These are phyloP conservation scores for Boletellus dicymbophilus DNA, from an alignment of 1,284 basidiomycete species.

Conservation along the genomic window DNA sequence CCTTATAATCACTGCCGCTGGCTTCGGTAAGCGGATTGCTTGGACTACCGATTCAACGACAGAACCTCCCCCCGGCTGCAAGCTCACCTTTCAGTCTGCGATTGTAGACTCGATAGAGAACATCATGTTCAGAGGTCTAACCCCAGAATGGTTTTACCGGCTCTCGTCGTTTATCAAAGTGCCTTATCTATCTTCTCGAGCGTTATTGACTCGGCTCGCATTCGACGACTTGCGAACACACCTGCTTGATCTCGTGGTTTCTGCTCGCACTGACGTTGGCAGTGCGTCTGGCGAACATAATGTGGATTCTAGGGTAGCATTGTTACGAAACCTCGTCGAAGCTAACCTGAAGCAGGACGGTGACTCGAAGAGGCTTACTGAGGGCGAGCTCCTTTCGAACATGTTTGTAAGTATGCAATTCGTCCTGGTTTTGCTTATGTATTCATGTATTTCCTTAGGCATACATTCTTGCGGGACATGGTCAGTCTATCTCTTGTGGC, in stretches of 20 bases:
- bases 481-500: slow-evolving; percentile 8
- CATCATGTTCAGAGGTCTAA: slow-evolving; percentile 32
- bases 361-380: slow-evolving; percentile 35
- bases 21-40: slow-evolving; percentile 40
- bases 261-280: slow-evolving; percentile 38
- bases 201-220: slow-evolving; percentile 26
- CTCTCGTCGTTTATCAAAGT: slow-evolving; percentile 33
- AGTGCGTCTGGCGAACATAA: slow-evolving; percentile 19
- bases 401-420: slow-evolving; percentile 43
- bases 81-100: slow-evolving; percentile 37
- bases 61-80: slow-evolving; percentile 33
- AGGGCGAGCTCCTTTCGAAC: slow-evolving; percentile 46
- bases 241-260: slow-evolving; percentile 41
- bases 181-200: slow-evolving; percentile 36
- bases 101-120: slow-evolving; percentile 30
- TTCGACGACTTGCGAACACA: slow-evolving; percentile 40
- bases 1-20: slow-evolving; percentile 42
- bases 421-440: not conserved
- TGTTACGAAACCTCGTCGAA: slow-evolving; percentile 46
- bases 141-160: slow-evolving; percentile 34
- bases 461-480: slow-evolving; percentile 40
- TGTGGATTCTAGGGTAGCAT: slow-evolving; percentile 35
- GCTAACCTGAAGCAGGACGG: slow-evolving; percentile 43
- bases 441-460: slow-evolving; percentile 23
- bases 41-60: slow-evolving; percentile 32